These are phyloP conservation scores for Candolleomyces eurysporus DNA, from an alignment of 768 basidiomycete genomes.

Conservation along the genomic window DNA sequence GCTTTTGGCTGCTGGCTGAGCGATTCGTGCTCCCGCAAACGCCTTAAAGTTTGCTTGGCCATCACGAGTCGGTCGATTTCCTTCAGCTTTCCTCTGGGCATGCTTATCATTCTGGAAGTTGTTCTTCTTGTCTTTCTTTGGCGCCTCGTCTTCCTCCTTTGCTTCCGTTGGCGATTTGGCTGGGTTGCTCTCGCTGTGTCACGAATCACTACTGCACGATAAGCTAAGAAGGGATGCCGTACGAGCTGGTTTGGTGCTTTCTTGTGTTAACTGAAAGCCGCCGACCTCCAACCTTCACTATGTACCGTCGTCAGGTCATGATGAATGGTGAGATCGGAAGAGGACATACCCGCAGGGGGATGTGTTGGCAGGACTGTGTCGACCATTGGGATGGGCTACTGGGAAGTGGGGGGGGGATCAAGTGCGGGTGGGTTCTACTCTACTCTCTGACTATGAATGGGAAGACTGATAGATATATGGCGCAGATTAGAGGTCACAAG, in stretches of 20 bases:
- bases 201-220: background rate
- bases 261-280: slow-evolving; percentile 13
- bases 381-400: slow-evolving; percentile 15
- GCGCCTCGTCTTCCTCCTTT: slow-evolving; percentile 32
- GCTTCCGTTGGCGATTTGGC: background rate
- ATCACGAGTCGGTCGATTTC: slow-evolving; percentile 49
- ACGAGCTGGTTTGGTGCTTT: slow-evolving; percentile 10
- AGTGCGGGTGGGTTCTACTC: too few species aligned
- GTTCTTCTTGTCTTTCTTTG: slow-evolving; percentile 49
- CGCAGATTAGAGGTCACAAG: background rate
- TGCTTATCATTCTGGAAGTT: slow-evolving; percentile 44
- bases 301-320: background rate
- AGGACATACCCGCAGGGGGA: slow-evolving; percentile 45
- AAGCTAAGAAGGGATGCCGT: too few species aligned
- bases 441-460: too few species aligned
- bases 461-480: background rate
- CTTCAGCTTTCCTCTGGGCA: slow-evolving; percentile 44
- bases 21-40: slow-evolving; percentile 46
- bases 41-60: slow-evolving; percentile 25
- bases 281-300: slow-evolving; percentile 30
- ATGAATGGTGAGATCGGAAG: background rate
- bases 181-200: slow-evolving; percentile 12
- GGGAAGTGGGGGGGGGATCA: background rate
- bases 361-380: slow-evolving; percentile 29
- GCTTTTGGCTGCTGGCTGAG: slow-evolving; percentile 53